phyloP scores from a whole-genome alignment of 2,329 filamentous ascomycete species.

The Fusarium bactridioides region DNA sequence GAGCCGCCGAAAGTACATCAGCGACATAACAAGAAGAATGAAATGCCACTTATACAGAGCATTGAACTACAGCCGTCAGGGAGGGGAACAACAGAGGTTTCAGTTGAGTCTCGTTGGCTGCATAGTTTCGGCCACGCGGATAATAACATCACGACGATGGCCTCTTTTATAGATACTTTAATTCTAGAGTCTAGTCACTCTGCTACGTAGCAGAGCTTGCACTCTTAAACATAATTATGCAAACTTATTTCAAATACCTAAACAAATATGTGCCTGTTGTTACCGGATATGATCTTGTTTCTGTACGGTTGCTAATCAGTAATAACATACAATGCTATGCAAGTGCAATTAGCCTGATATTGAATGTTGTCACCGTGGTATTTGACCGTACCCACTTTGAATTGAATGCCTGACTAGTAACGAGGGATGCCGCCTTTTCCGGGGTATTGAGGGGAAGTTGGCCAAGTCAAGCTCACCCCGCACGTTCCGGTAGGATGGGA shows the following conservation, averaged over 20 bases:
- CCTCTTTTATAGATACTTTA: slow-evolving; percentile 8
- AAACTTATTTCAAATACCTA: not conserved
- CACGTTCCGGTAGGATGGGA: not conserved
- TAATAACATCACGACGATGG: not conserved
- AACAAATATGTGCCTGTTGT: no score
- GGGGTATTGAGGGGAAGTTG: not conserved
- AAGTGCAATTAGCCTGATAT: no score
- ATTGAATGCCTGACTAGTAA: not conserved
- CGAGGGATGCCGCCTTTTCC: not conserved
- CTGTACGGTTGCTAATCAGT: accelerated
- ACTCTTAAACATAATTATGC: not conserved
- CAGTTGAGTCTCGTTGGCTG: slow-evolving; percentile 4
- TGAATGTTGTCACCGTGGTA: no score
- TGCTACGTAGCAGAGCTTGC: not conserved
- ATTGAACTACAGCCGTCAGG: slow-evolving; percentile 10
- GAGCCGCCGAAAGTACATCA: not conserved
- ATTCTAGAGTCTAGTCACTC: slow-evolving; percentile 8
- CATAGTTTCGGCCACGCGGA: not conserved
- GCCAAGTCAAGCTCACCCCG: not conserved
- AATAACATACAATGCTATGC: not conserved
- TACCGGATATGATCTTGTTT: not conserved
- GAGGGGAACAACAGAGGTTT: slow-evolving; percentile 14
- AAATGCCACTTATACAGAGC: not conserved
- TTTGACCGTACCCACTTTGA: not conserved
- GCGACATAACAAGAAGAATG: not conserved